These are phyloP conservation scores for Coemansia brasiliensis DNA, from an alignment of 192 early-diverging fungal genomes.

Conservation along the genomic window DNA sequence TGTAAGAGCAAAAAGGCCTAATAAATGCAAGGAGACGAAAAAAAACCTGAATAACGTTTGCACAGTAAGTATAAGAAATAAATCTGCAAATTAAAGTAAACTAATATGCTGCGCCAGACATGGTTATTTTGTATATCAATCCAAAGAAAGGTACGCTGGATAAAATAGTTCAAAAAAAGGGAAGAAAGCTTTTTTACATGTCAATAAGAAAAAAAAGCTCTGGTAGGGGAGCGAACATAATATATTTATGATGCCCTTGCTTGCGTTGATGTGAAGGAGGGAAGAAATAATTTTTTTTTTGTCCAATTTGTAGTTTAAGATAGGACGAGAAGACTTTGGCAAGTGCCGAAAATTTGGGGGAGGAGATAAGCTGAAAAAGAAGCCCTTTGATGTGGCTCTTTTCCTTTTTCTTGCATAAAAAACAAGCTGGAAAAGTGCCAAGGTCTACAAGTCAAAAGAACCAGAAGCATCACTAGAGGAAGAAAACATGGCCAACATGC, in stretches of 20 bases:
- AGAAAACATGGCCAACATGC: too few species aligned
- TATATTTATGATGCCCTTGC: background rate
- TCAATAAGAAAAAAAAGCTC: background rate
- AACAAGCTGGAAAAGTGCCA: too few species aligned
- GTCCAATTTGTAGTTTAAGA: background rate
- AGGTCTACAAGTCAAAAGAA: too few species aligned
- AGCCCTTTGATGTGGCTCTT: too few species aligned
- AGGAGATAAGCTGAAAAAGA: too few species aligned
- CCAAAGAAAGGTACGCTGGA: background rate
- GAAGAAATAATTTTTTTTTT: constrained; percentile 8
- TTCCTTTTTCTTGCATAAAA: too few species aligned
- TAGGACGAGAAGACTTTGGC: constrained; percentile 2
- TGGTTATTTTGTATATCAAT: background rate
- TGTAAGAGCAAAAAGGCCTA: background rate
- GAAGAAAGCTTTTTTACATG: background rate
- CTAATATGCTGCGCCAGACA: constrained; percentile 9
- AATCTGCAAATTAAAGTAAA: constrained; percentile 9
- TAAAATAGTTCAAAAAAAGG: background rate
- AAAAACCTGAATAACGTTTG: too few species aligned
- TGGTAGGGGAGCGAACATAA: background rate
- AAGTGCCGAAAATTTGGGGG: constrained; percentile 11
- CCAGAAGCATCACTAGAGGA: too few species aligned
- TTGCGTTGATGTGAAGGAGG: background rate
- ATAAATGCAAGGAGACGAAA: too few species aligned
- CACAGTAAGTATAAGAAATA: background rate